These are phyloP conservation scores for Tylopilus subfusipes DNA, from an alignment of 768 basidiomycete genomes.

Conservation along the genomic window DNA sequence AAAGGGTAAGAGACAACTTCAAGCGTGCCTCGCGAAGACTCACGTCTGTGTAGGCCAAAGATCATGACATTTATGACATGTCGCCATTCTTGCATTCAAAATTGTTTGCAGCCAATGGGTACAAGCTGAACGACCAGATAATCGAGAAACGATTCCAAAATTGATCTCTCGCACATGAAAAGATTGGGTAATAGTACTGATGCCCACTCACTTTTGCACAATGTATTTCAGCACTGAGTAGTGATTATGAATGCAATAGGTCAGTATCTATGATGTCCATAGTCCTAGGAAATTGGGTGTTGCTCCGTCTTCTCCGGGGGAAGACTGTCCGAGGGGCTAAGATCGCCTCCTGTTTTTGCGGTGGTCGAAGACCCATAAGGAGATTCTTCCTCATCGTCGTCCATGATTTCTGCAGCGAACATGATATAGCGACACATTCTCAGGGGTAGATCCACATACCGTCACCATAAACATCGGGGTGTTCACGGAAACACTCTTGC, in stretches of 20 bases:
- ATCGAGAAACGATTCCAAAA: conserved; percentile 74
- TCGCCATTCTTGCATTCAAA: conserved; percentile 81
- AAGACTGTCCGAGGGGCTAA: not conserved
- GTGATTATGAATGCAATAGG: conserved; percentile 31
- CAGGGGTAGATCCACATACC: conserved; percentile 49
- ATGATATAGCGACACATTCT: conserved; percentile 2
- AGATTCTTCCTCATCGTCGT: conserved; percentile 56
- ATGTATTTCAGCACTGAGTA: conserved; percentile 26
- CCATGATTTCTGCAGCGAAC: conserved; percentile 54
- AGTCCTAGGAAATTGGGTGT: conserved; percentile 10
- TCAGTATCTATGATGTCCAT: conserved; percentile 23
- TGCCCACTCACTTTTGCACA: conserved; percentile 11
- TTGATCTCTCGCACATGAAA: conserved; percentile 14
- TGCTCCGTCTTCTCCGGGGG: conserved; percentile 10
- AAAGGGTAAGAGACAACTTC: conserved; percentile 54
- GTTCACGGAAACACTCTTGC: conserved; percentile 96
- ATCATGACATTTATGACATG: conserved; percentile 93
- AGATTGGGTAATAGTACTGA: conserved; percentile 2
- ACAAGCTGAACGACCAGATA: conserved; percentile 57
- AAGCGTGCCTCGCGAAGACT: conserved; percentile 1
- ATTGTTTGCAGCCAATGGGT: conserved; percentile 87
- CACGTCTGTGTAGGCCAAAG: conserved; percentile 67
- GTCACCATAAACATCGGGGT: conserved; percentile 94
- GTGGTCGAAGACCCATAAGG: not conserved
- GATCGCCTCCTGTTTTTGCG: conserved; percentile 8